A percentile compares a stretch with the other conserved stretches of the same genome.
Conservation (phyloP, 306 rosid genomes). For the Purshia tridentata region DNA sequence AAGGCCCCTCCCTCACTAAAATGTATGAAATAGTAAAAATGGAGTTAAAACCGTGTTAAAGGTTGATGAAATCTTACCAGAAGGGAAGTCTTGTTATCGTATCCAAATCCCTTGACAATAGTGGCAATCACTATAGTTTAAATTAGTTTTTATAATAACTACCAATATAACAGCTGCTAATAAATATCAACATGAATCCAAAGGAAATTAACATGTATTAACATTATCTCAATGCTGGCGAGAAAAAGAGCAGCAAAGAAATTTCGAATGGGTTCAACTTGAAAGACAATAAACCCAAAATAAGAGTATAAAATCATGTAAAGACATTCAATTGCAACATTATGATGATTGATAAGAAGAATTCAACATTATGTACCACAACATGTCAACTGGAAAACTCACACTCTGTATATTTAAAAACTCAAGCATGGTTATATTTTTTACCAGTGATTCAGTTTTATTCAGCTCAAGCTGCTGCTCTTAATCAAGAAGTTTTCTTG, state of each 20-base stretch:
- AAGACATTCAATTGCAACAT: background rate
- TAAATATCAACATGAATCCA: conserved; percentile 96
- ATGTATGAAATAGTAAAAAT: conserved; percentile 35
- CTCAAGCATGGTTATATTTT: too few species aligned
- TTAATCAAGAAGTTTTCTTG: background rate
- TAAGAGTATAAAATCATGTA: conserved; percentile 11
- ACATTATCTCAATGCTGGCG: conserved; percentile 99
- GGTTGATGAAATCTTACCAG: conserved; percentile 65
- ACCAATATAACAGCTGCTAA: conserved; percentile 95
- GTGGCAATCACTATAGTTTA: conserved; percentile 60
- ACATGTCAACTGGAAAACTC: background rate
- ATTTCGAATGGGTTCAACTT: conserved; percentile 98
- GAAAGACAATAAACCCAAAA: conserved; percentile 34
- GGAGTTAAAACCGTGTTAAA: conserved; percentile 25
- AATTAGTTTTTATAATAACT: conserved; percentile 75
- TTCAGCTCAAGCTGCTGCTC: background rate
- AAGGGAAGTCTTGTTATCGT: conserved; percentile 79
- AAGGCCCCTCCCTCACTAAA: conserved; percentile 54
- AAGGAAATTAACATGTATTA: conserved; percentile 93
- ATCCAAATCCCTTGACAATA: conserved; percentile 96
- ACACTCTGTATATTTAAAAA: background rate
- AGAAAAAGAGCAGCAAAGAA: conserved; percentile 93
- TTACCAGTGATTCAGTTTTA: background rate
- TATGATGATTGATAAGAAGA: background rate
- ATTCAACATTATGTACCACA: background rate